A percentile compares a stretch with the other conserved stretches of the same genome.
These are phyloP conservation scores for Coelastrella sp. DNA, from an alignment of 139 green algal species.

Conservation along the genomic window DNA sequence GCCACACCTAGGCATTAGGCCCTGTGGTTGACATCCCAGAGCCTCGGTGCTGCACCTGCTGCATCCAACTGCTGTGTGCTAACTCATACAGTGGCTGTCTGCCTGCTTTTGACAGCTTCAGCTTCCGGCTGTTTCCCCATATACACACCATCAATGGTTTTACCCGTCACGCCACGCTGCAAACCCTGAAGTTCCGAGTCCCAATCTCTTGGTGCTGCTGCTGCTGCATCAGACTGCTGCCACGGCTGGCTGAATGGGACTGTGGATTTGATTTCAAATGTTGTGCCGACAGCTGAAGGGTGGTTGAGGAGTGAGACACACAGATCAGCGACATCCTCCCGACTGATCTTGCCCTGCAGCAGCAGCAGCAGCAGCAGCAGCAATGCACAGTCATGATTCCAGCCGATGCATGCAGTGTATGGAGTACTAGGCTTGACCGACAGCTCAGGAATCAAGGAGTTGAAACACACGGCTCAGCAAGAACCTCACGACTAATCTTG, in stretches of 20 bases:
- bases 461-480: too few relatives aligned
- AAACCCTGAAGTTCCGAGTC: conserved; percentile 46
- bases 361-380: not conserved
- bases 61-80: too few relatives aligned
- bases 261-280: conserved; percentile 93
- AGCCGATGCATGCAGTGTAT: too few relatives aligned
- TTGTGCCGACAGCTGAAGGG: conserved; percentile 68
- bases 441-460: too few relatives aligned
- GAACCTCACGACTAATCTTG: too few relatives aligned
- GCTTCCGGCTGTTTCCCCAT: conserved; percentile 68
- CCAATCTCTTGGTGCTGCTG: conserved; percentile 64
- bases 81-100: too few relatives aligned
- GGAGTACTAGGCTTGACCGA: too few relatives aligned
- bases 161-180: conserved; percentile 74
- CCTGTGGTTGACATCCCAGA: too few relatives aligned
- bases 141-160: conserved; percentile 81
- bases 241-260: conserved; percentile 86
- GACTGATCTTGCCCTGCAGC: conserved; percentile 83
- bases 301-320: conserved; percentile 77
- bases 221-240: not conserved
- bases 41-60: too few relatives aligned
- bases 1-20: too few relatives aligned
- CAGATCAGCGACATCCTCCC: conserved; percentile 90
- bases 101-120: too few relatives aligned
- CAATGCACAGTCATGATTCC: not conserved